Percentiles rank a stretch among this genome's conserved stretches.
These are phyloP conservation scores for Candida ficus DNA, from an alignment of 805 yeast genomes.

Conservation along the genomic window DNA sequence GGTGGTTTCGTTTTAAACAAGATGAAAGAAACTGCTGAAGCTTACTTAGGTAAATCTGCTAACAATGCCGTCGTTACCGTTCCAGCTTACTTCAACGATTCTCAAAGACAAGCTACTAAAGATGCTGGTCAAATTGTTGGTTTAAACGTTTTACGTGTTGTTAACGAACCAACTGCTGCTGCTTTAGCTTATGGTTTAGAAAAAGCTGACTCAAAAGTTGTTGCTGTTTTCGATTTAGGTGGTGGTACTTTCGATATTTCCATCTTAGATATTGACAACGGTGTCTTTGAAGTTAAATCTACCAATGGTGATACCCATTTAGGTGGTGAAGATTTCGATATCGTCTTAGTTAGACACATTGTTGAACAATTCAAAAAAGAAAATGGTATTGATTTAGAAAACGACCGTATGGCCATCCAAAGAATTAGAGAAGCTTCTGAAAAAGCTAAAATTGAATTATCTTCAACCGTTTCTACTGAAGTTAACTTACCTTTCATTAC, in stretches of 20 bases:
- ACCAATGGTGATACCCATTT: constrained; percentile 82
- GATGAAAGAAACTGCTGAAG: constrained; percentile 63
- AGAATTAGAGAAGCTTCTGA: constrained; percentile 79
- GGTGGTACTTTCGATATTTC: constrained; percentile 87
- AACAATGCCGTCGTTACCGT: constrained; percentile 79
- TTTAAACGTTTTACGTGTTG: constrained; percentile 70
- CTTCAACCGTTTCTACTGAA: constrained; percentile 57
- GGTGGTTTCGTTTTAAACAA: constrained; percentile 61
- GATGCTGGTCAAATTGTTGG: constrained; percentile 79
- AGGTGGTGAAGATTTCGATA: constrained; percentile 82
- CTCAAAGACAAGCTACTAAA: constrained; percentile 79
- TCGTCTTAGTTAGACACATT: constrained; percentile 52
- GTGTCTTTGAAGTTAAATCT: constrained; percentile 76
- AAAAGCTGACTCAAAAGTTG: constrained; percentile 68
- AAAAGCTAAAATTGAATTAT: constrained; percentile 69
- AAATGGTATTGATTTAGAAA: constrained; percentile 29
- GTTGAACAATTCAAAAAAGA: constrained; percentile 51
- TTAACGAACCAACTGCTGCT: constrained; percentile 90
- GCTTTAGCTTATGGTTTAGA: constrained; percentile 98
- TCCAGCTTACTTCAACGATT: constrained; percentile 72
- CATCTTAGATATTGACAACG: constrained; percentile 69
- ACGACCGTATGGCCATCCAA: constrained; percentile 50
- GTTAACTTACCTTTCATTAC: constrained; percentile 70
- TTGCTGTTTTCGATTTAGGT: constrained; percentile 66
- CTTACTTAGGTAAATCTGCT: constrained; percentile 45